phyloP scores from a whole-genome alignment of 2,329 filamentous ascomycete genomes.

The Microdochium trichocladiopsis region DNA sequence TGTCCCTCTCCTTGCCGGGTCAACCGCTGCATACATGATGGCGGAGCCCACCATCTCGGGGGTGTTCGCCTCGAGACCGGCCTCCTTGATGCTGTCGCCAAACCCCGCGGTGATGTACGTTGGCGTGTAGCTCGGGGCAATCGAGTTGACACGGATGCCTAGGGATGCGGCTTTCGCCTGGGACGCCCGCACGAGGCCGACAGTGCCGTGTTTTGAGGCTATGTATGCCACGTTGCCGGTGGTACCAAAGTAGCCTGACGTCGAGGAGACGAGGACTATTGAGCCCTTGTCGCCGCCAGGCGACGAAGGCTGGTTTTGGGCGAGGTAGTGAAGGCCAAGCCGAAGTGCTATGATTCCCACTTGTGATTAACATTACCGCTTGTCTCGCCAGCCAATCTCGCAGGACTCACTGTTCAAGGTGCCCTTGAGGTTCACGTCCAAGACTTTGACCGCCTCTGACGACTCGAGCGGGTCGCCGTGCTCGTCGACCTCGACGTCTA shows the following conservation, averaged over 20 bases:
- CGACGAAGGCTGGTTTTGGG: conserved; percentile 3
- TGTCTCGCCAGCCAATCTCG: too few species aligned
- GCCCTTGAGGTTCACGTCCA: conserved; percentile 35
- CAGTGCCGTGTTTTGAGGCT: conserved; percentile 33
- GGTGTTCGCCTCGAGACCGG: conserved; percentile 29
- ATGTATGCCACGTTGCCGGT: conserved; percentile 32
- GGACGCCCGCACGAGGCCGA: conserved; percentile 28
- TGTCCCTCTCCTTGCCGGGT: conserved; percentile 17
- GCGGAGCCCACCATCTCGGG: conserved; percentile 28
- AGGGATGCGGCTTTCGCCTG: conserved; percentile 22
- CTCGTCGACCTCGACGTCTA: conserved; percentile 17
- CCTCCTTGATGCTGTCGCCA: conserved; percentile 23
- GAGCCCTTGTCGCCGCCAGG: conserved; percentile 18
- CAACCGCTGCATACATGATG: conserved; percentile 24
- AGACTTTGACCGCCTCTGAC: conserved; percentile 16
- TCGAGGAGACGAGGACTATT: conserved; percentile 30
- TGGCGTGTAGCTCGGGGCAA: conserved; percentile 35
- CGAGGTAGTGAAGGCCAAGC: conserved; percentile 17
- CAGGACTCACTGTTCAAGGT: conserved; percentile 31
- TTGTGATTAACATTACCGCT: too few species aligned
- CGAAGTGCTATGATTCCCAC: conserved; percentile 19
- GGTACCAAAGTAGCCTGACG: conserved; percentile 33
- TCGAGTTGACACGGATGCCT: conserved; percentile 28
- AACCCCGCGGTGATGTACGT: conserved; percentile 32
- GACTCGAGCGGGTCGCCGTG: conserved; percentile 11